Conservation (phyloP, 768 basidiomycete species). For the Rhodotorula graminis region DNA sequence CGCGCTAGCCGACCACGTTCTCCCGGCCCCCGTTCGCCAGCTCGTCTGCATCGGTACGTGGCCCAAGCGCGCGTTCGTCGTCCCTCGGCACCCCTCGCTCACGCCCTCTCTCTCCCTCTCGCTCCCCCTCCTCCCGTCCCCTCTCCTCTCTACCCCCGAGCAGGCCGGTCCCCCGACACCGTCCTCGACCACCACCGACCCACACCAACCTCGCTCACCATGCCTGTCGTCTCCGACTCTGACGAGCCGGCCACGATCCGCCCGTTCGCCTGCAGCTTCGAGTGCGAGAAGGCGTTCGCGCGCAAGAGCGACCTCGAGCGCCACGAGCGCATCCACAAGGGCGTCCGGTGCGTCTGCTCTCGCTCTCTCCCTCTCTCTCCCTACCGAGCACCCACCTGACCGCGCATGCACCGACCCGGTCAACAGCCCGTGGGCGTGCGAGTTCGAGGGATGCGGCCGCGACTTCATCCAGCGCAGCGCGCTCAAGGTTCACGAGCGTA, state of each 20-base stretch:
- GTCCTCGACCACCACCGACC: neutral
- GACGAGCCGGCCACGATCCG: conserved; percentile 14
- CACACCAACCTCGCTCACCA: neutral
- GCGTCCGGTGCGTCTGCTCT: conserved; percentile 51
- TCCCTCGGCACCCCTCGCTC: too few relatives aligned
- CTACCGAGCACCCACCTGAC: conserved; percentile 43
- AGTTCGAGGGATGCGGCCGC: conserved; percentile 36
- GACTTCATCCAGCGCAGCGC: conserved; percentile 67
- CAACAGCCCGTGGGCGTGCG: conserved; percentile 47
- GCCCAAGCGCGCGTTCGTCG: too few relatives aligned
- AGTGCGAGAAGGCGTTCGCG: conserved; percentile 48
- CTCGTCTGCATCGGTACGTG: too few relatives aligned
- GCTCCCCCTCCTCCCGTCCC: neutral
- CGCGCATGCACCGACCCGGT: conserved; percentile 9
- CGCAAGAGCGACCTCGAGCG: conserved; percentile 49
- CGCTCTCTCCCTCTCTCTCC: conserved; percentile 36
- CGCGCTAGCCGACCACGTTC: too few relatives aligned
- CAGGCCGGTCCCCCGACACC: neutral
- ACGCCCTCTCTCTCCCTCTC: too few relatives aligned
- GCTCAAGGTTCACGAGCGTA: conserved; percentile 77
- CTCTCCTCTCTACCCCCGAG: neutral
- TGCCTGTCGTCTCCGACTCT: neutral
- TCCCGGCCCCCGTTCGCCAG: too few relatives aligned
- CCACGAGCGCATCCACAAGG: conserved; percentile 50
- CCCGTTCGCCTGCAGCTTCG: conserved; percentile 43